Conservation (phyloP, 2,329 filamentous ascomycete genomes). For the Neopestalotiopsis sp. region DNA sequence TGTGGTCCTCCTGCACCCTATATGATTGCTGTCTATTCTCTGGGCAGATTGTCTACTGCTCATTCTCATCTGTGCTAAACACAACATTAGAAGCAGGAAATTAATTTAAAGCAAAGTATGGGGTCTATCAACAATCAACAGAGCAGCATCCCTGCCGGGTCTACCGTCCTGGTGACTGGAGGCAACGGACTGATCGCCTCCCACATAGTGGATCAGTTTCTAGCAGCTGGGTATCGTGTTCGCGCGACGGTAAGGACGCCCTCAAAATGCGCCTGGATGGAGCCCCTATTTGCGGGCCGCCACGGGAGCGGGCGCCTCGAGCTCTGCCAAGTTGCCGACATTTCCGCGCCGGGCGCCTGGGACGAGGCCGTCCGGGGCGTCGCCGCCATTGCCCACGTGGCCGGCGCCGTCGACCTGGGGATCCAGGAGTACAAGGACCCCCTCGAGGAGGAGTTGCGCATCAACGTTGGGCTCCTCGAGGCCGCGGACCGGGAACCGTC, state of each 20-base stretch:
- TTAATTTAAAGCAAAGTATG: neutral
- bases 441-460: slow-evolving; percentile 26
- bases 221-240: slow-evolving; percentile 46
- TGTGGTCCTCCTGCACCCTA: no score
- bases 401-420: slow-evolving; percentile 26
- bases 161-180: slow-evolving; percentile 27
- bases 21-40: no score
- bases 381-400: slow-evolving; percentile 33
- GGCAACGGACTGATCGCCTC: slow-evolving; percentile 47
- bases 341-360: slow-evolving; percentile 2
- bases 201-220: slow-evolving; percentile 43
- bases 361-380: slow-evolving; percentile 11
- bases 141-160: slow-evolving; percentile 3
- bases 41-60: no score
- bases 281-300: neutral
- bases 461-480: slow-evolving; percentile 26
- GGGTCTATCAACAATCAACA: neutral
- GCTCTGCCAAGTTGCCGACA: slow-evolving; percentile 11
- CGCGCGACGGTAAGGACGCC: slow-evolving; percentile 30
- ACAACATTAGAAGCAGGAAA: no score
- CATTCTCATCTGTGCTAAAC: no score
- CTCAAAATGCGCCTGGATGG: slow-evolving; percentile 15
- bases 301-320: slow-evolving; percentile 13
- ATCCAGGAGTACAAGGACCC: slow-evolving; percentile 30
- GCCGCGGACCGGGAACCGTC: slow-evolving; percentile 29